These are phyloP conservation scores for Drechmeria coniospora DNA, from an alignment of 2,329 filamentous ascomycete species.

Conservation along the genomic window DNA sequence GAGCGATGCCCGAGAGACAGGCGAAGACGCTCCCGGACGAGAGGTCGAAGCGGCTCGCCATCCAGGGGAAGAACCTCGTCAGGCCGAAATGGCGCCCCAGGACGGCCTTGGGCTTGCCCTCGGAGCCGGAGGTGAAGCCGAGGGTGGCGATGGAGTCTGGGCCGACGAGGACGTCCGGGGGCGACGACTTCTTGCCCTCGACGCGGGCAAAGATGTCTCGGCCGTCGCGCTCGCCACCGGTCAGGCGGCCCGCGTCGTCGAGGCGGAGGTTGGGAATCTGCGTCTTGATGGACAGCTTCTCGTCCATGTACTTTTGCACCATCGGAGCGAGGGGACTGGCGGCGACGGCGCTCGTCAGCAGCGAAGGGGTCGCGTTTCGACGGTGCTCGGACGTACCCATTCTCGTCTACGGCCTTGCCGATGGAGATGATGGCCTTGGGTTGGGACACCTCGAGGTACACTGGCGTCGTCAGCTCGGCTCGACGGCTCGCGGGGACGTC, in stretches of 20 bases:
- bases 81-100: constrained; percentile 75
- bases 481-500: not conserved
- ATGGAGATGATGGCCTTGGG: constrained; percentile 56
- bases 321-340: constrained; percentile 30
- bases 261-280: constrained; percentile 61
- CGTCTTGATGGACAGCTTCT: constrained; percentile 56
- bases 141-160: constrained; percentile 73
- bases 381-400: constrained; percentile 3
- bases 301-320: constrained; percentile 51
- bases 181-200: constrained; percentile 32
- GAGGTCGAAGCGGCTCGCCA: constrained; percentile 69
- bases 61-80: constrained; percentile 83
- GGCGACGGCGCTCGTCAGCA: too few relatives aligned
- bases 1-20: constrained; percentile 71
- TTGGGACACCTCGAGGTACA: constrained; percentile 67
- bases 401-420: constrained; percentile 44
- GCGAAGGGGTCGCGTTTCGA: too few relatives aligned
- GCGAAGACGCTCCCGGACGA: constrained; percentile 62
- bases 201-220: constrained; percentile 49
- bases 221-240: constrained; percentile 51
- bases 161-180: constrained; percentile 63
- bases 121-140: constrained; percentile 57
- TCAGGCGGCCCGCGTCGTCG: constrained; percentile 51
- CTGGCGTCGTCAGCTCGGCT: constrained; percentile 1
- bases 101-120: constrained; percentile 77